A percentile compares a stretch with the other conserved stretches of the same genome.
These are phyloP conservation scores for Crassisporium funariophilum DNA, from an alignment of 768 basidiomycete species.

Conservation along the genomic window DNA sequence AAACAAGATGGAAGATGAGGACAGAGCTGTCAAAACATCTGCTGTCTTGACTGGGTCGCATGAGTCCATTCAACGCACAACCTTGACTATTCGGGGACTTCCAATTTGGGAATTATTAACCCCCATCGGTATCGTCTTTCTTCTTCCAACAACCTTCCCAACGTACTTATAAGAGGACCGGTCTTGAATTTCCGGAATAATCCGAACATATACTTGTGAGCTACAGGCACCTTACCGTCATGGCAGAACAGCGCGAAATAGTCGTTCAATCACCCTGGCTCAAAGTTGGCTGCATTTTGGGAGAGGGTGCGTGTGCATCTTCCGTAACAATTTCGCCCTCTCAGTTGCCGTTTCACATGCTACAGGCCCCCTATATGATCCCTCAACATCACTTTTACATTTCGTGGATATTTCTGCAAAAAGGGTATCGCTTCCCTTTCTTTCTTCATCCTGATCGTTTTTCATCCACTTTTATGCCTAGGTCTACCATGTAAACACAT, in stretches of 20 bases:
- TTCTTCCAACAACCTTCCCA: slow-evolving; percentile 20
- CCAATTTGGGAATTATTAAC: slow-evolving; percentile 30
- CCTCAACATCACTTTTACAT: slow-evolving; percentile 52
- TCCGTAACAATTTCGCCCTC: neutral
- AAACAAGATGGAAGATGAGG: slow-evolving; percentile 20
- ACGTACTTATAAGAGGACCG: slow-evolving; percentile 26
- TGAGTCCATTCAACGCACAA: slow-evolving; percentile 10
- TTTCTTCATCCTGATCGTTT: slow-evolving; percentile 3
- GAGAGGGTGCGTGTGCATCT: slow-evolving; percentile 51
- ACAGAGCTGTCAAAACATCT: slow-evolving; percentile 16
- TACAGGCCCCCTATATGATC: slow-evolving; percentile 65
- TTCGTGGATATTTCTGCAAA: slow-evolving; percentile 67
- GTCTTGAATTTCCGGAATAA: slow-evolving; percentile 9
- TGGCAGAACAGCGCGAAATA: slow-evolving; percentile 32
- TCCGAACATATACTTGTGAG: slow-evolving; percentile 7
- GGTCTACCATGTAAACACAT: slow-evolving; percentile 55
- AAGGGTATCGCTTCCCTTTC: slow-evolving; percentile 39
- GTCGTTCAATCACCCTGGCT: slow-evolving; percentile 49
- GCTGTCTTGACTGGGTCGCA: slow-evolving; percentile 17
- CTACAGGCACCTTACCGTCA: slow-evolving; percentile 2
- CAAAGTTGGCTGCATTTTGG: slow-evolving; percentile 54
- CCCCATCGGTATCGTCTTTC: slow-evolving; percentile 21
- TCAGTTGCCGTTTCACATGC: slow-evolving; percentile 1
- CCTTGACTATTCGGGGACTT: slow-evolving; percentile 16
- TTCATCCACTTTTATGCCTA: slow-evolving; percentile 22